Base-by-base conservation (phyloP, 768 basidiomycete species). In the Nidula microcarpa region DNA sequence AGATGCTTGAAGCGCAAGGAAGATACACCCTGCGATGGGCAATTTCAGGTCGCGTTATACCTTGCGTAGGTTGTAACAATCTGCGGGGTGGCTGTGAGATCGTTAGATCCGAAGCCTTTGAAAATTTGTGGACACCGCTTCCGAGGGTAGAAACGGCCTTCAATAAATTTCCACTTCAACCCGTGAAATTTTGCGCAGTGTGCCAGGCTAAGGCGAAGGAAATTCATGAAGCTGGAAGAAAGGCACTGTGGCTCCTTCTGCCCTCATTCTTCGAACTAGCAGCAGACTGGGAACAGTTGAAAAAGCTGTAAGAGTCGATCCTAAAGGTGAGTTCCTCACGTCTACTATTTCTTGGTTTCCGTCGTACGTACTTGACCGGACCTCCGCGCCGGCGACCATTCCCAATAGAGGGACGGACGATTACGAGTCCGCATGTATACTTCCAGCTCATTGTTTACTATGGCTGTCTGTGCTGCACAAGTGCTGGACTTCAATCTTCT, bases 1-100 rank as follows among this genome's bases (percentile, higher is more conserved):
- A 52, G 44, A 49, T 57, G 34, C 17, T 51, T 13, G 10, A 32
- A 17, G 43, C 43, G 33, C 43, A 34, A 33, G 46, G 50, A 2
- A 32, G 14, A 7, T 6, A 49, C 6, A 53, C 54, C 18, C 54
- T 55, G 11, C 32, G n/a, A 11, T 57, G 56, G 56, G 32, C 55
- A 33, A 35, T 51, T 30, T 30, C 23, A 1, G 23, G 8, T 30
- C 4, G 17, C 16, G 13, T 3, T 35, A 2, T 16, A 16, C 3
- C 33, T 8, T 57, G 56, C 23, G 33, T 13, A 30, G 23, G 23
- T 4, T 30, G 23, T 11, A 34, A 34, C 4, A 30, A 30, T 11
- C 13, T 32, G 17, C 13, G 23, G 23, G 23, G 47, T 36, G 3
- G 18, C 14, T 13, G 23, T 23, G 47, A 13, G 47, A 4, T n/a